phyloP scores from a whole-genome alignment of 805 yeast species.

The Saccharomyces jurei region DNA sequence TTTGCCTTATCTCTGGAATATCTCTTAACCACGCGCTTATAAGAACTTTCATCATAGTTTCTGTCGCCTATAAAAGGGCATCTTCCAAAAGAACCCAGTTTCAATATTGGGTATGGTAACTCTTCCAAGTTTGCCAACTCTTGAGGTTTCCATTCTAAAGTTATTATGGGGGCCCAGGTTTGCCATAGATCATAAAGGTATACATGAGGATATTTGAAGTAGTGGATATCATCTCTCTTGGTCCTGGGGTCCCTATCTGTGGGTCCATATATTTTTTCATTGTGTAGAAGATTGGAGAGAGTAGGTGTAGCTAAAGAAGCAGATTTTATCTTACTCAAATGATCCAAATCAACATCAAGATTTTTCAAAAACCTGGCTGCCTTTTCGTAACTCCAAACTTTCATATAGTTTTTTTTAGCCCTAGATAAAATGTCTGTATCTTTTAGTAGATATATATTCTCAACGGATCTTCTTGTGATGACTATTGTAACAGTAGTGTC shows the following conservation, averaged over 20 bases:
- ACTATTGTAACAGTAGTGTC: constrained; percentile 65
- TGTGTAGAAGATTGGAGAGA: constrained; percentile 59
- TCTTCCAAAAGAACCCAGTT: constrained; percentile 45
- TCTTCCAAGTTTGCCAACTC: constrained; percentile 30
- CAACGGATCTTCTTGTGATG: constrained; percentile 54
- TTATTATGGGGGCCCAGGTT: constrained; percentile 68
- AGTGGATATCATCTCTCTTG: constrained; percentile 73
- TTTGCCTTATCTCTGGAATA: constrained; percentile 26
- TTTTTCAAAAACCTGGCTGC: constrained; percentile 70
- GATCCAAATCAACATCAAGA: constrained; percentile 40
- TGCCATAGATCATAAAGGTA: constrained; percentile 76
- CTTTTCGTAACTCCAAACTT: constrained; percentile 85
- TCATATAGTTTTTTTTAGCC: constrained; percentile 53
- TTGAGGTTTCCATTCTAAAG: constrained; percentile 66
- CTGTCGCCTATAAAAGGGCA: constrained; percentile 73
- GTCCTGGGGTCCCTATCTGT: constrained; percentile 84
- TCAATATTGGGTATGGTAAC: constrained; percentile 30
- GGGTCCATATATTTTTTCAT: constrained; percentile 81
- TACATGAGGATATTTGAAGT: constrained; percentile 66
- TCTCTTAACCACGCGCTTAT: constrained; percentile 26
- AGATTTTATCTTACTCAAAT: constrained; percentile 19
- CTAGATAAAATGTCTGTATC: constrained; percentile 57
- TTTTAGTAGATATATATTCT: constrained; percentile 34
- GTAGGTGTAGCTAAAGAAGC: constrained; percentile 27
- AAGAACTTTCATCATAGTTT: constrained; percentile 22